phyloP scores from a whole-genome alignment of 768 basidiomycete species.

The Pleurotus djamor region DNA sequence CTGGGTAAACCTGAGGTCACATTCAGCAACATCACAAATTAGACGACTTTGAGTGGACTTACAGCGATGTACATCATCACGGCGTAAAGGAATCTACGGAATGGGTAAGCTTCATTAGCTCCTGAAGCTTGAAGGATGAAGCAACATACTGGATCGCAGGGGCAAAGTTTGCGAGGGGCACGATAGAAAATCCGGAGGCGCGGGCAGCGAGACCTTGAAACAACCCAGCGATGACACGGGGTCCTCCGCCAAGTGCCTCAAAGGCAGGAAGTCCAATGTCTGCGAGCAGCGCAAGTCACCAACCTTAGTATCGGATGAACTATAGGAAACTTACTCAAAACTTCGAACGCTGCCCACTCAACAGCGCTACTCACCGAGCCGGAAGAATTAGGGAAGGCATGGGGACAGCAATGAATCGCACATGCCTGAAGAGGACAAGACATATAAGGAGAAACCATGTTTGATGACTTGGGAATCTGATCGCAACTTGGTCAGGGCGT shows the following conservation, averaged over 20 bases:
- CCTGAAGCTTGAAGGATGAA: neutral
- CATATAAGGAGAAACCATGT: constrained; percentile 69
- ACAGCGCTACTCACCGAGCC: constrained; percentile 33
- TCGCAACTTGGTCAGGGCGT: neutral
- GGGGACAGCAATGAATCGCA: neutral
- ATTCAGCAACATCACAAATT: neutral
- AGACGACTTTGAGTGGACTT: constrained; percentile 17
- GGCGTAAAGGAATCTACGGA: constrained; percentile 59
- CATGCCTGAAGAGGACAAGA: constrained; percentile 54
- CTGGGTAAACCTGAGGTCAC: constrained; percentile 37
- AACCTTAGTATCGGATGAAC: neutral
- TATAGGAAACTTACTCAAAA: constrained; percentile 39
- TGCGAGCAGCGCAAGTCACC: constrained; percentile 10
- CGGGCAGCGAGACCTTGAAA: constrained; percentile 55
- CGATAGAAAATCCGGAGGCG: constrained; percentile 51
- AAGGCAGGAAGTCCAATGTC: constrained; percentile 39
- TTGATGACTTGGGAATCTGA: constrained; percentile 70
- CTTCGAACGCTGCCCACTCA: constrained; percentile 72
- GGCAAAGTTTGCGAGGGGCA: constrained; percentile 46
- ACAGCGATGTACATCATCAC: constrained; percentile 78
- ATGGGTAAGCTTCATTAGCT: neutral
- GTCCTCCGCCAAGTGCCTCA: constrained; percentile 32
- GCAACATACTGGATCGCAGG: constrained; percentile 66
- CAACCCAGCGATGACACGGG: constrained; percentile 40
- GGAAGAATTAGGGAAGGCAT: neutral